A percentile compares a stretch with the other conserved stretches of the same genome.
phyloP scores from a whole-genome alignment of 202 grass and related monocot genomes.

The Digitaria exilis region DNA sequence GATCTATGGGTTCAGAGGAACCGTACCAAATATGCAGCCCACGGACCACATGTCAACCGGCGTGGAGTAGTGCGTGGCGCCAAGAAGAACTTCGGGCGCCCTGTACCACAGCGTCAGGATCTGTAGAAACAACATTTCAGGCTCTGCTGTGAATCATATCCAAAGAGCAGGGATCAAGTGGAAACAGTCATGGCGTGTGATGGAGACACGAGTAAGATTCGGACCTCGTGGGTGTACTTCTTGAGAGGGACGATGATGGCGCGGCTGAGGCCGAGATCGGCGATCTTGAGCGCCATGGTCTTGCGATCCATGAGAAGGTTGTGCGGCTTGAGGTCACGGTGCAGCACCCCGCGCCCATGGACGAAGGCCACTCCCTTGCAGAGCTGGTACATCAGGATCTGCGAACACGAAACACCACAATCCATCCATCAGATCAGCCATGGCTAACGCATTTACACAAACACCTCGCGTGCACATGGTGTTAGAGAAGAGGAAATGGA shows the following conservation, averaged over 20 bases:
- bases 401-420: neutral
- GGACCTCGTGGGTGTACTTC: conserved; percentile 96
- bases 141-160: neutral
- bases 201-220: neutral
- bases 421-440: neutral
- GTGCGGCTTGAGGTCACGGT: conserved; percentile 93
- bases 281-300: conserved; percentile 95
- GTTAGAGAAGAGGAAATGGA: rapidly evolving
- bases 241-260: conserved; percentile 81
- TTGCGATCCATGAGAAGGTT: conserved; percentile 97
- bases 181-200: neutral
- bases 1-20: neutral
- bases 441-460: conserved; percentile 19
- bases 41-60: conserved; percentile 97
- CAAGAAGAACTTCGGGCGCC: conserved; percentile 93
- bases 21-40: conserved; percentile 91
- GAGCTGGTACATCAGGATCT: conserved; percentile 96
- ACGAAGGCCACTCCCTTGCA: conserved; percentile 91
- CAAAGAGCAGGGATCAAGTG: neutral
- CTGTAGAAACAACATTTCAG: conserved; percentile 41
- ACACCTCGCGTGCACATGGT: conserved; percentile 33
- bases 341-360: conserved; percentile 85
- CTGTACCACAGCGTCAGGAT: conserved; percentile 98
- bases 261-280: conserved; percentile 89
- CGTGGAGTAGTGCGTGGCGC: conserved; percentile 86